Percentiles rank a stretch among this genome's conserved stretches.
These are phyloP conservation scores for Thinopyrum elongatum DNA, from an alignment of 176 grass and related monocot genomes.

Conservation along the genomic window DNA sequence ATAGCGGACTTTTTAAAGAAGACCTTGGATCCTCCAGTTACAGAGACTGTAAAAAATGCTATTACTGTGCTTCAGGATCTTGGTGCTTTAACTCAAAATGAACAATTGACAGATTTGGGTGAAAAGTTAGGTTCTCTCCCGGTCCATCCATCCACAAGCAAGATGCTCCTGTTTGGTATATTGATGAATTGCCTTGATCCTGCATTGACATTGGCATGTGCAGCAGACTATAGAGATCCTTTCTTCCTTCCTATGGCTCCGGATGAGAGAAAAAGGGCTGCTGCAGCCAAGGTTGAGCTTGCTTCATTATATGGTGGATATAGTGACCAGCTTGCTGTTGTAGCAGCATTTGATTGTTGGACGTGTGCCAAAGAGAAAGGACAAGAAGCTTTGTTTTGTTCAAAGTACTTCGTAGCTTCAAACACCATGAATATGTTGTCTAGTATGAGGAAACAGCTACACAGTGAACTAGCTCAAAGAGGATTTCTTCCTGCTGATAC, in stretches of 20 bases:
- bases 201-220: constrained; percentile 89
- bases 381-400: constrained; percentile 78
- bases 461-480: constrained; percentile 71
- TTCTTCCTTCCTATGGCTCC: constrained; percentile 73
- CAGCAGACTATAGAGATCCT: constrained; percentile 73
- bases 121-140: constrained; percentile 86
- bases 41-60: constrained; percentile 82
- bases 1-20: constrained; percentile 84
- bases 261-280: constrained; percentile 62
- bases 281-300: constrained; percentile 69
- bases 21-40: constrained; percentile 79
- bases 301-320: constrained; percentile 91
- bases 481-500: constrained; percentile 83
- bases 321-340: constrained; percentile 87
- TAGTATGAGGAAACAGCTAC: constrained; percentile 87
- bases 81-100: constrained; percentile 82
- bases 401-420: constrained; percentile 71
- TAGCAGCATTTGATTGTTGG: constrained; percentile 92
- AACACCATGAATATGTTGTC: constrained; percentile 86
- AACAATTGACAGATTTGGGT: constrained; percentile 79
- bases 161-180: constrained; percentile 96
- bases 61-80: constrained; percentile 77
- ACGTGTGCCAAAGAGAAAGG: constrained; percentile 73
- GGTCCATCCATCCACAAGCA: constrained; percentile 89
- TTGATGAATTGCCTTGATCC: constrained; percentile 94